phyloP scores from a whole-genome alignment of 73 alveolate species.

The Symbiodinium pilosum region DNA sequence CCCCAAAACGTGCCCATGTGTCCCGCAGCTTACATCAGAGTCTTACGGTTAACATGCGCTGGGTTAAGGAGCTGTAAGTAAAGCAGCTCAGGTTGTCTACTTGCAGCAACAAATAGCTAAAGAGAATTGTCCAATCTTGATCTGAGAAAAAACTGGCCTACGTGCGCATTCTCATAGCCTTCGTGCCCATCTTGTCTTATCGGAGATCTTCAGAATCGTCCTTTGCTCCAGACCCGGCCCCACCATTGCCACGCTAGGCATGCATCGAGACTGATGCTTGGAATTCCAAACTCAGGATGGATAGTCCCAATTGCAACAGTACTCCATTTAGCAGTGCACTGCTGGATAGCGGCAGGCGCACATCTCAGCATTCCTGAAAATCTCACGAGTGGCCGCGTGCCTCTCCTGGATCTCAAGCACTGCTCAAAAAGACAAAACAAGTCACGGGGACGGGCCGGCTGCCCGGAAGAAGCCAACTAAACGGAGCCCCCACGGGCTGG shows the following conservation, averaged over 20 bases:
- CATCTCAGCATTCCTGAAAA: neutral
- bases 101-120: too few relatives aligned
- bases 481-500: too few relatives aligned
- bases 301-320: neutral
- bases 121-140: too few relatives aligned
- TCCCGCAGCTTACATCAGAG: too few relatives aligned
- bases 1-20: too few relatives aligned
- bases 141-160: too few relatives aligned
- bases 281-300: neutral
- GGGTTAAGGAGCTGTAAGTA: too few relatives aligned
- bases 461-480: neutral
- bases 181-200: too few relatives aligned
- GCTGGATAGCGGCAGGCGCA: slow-evolving; percentile 2
- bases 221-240: neutral
- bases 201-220: too few relatives aligned
- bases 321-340: slow-evolving; percentile 17
- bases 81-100: too few relatives aligned
- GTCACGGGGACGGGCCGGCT: neutral
- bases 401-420: neutral
- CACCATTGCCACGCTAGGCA: neutral
- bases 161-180: too few relatives aligned
- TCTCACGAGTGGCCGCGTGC: neutral
- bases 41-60: too few relatives aligned
- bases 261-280: neutral
- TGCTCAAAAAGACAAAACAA: neutral